phyloP scores from a whole-genome alignment of 1,284 basidiomycete species.

The Sporisorium exsertum region DNA sequence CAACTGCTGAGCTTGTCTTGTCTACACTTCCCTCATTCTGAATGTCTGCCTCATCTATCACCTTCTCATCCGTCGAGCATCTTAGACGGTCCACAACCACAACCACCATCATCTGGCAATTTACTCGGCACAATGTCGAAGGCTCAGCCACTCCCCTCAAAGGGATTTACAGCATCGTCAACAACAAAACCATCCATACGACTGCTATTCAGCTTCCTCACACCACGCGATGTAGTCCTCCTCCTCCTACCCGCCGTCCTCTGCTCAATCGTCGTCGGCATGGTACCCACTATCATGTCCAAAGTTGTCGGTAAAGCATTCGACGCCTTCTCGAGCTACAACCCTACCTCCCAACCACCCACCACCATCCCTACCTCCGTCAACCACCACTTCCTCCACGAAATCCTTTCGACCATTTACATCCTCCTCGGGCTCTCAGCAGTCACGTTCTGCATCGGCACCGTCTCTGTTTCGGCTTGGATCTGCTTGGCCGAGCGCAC shows the following conservation, averaged over 20 bases:
- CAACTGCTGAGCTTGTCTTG: too few relatives aligned
- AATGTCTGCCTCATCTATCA: neutral
- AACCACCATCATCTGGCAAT: neutral
- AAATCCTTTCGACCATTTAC: constrained; percentile 74
- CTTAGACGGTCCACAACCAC: neutral
- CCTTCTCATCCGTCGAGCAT: neutral
- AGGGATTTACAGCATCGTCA: neutral
- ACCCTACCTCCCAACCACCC: constrained; percentile 71
- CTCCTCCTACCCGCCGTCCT: constrained; percentile 78
- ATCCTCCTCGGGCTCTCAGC: constrained; percentile 80
- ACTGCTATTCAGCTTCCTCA: constrained; percentile 54
- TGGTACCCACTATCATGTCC: constrained; percentile 93
- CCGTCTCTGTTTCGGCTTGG: constrained; percentile 83
- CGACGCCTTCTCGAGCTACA: constrained; percentile 78
- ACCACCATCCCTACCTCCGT: constrained; percentile 71
- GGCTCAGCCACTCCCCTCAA: neutral
- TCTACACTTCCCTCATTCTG: too few relatives aligned
- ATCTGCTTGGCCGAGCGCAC: constrained; percentile 87
- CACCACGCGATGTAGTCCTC: constrained; percentile 38
- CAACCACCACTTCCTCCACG: constrained; percentile 73
- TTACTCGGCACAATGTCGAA: neutral
- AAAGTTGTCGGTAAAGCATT: constrained; percentile 87
- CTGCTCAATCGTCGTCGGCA: constrained; percentile 78
- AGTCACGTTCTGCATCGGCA: constrained; percentile 79
- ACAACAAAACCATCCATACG: constrained; percentile 38